Base-by-base conservation (phyloP, 345 rosid genomes). In the Eucalyptus pauciflora region DNA sequence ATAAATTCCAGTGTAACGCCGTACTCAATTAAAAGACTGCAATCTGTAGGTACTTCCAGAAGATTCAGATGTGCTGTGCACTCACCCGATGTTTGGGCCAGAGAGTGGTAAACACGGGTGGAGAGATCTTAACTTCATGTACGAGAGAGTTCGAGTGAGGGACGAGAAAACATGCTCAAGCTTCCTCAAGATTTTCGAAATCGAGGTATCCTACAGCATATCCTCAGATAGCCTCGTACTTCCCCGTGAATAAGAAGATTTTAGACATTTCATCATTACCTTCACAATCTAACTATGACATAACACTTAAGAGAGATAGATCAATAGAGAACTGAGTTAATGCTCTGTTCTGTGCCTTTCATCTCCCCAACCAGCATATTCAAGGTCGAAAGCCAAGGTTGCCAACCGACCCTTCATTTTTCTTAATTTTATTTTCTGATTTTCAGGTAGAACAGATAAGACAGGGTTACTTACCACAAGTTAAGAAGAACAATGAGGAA, bases 61-160 rank as follows among this genome's bases (percentile, higher is more conserved):
- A 46, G 90, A 91, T 12, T 88, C 94, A 52, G 95, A 94, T 88
- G 89, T 95, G 88, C 95, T 94, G n/a, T 95, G 97, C 60, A 93
- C 95, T 11, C 95, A 93, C 76, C 95, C 97, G 15, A 93, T 94
- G 96, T 95, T 95, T 76, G 97, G 97, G 7, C 97, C 95, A 13
- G 94, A 93, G 58, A 95, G 97, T 85, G 95, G 97, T 29, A 94
- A 90, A 87, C 62, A 92, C 76, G 92, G 94, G 27, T 95, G 97
- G 96, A 87, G 45, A 87, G 90, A n/a, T 87, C 94, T 95, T 13
- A 85, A 91, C 45, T 94, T 95, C 33, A 88, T 94, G 91, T 94
- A 89, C 7, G 95, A 95, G 13, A 94, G 86, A 90, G 96, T 95
- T 50, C 89, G 95, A 88, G 90, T 95, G 24, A 90, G 93, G 86